Percentiles rank a stretch among this genome's conserved stretches.
phyloP scores from a whole-genome alignment of 1,284 basidiomycete species.

The Inonotus obliquus region DNA sequence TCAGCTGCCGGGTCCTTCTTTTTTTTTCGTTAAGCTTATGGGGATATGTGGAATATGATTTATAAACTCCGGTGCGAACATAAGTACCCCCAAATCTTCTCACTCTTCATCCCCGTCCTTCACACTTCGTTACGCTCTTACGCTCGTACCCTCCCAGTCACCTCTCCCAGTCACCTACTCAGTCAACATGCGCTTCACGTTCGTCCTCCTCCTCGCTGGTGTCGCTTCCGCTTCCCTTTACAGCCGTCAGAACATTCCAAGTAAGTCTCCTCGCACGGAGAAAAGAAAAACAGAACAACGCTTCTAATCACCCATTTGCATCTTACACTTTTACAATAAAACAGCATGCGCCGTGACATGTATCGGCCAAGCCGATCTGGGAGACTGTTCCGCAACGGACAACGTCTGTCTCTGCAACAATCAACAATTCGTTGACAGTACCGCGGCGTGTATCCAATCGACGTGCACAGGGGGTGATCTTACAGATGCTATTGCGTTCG shows the following conservation, averaged over 20 bases:
- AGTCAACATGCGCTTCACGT: constrained; percentile 48
- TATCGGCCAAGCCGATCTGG: constrained; percentile 36
- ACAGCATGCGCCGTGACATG: constrained; percentile 49
- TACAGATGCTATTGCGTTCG: constrained; percentile 37
- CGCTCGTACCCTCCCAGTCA: constrained; percentile 20
- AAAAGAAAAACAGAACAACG: no score
- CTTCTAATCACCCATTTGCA: no score
- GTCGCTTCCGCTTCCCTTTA: constrained; percentile 36
- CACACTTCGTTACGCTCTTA: constrained; percentile 7
- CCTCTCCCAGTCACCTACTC: neutral
- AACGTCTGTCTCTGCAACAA: constrained; percentile 50
- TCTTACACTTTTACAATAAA: neutral
- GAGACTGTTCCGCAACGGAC: constrained; percentile 39
- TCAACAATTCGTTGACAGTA: constrained; percentile 39
- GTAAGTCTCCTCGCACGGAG: no score
- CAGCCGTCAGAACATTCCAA: constrained; percentile 35
- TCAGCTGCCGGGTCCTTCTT: no score
- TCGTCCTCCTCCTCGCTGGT: constrained; percentile 38
- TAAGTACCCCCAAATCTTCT: neutral
- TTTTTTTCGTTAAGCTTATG: neutral
- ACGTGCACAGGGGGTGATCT: constrained; percentile 46
- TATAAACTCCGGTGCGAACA: neutral
- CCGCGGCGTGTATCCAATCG: constrained; percentile 41
- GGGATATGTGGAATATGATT: no score
- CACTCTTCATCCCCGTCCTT: neutral